A percentile compares a stretch with the other conserved stretches of the same genome.
Conservation (phyloP, 805 yeast species). For the Candida alai region DNA sequence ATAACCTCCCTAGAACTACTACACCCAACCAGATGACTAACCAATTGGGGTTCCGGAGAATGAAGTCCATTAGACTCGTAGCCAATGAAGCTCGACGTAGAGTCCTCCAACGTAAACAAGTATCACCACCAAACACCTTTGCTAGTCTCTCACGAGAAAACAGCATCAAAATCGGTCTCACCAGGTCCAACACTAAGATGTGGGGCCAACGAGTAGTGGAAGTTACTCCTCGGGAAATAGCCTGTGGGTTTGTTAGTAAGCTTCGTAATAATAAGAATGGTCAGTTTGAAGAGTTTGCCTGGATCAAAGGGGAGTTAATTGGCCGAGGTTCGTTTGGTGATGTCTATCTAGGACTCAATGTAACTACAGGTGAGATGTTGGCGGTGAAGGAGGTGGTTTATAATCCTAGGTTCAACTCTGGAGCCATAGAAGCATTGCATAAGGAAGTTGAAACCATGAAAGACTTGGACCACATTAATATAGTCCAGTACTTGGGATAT, state of each 20-base stretch:
- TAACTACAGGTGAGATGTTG: slow-evolving; percentile 97
- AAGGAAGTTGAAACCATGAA: slow-evolving; percentile 93
- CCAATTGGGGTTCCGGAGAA: slow-evolving; percentile 48
- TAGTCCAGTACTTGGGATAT: slow-evolving; percentile 94
- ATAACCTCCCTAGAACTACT: too few relatives aligned
- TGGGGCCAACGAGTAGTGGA: slow-evolving; percentile 97
- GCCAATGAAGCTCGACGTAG: slow-evolving; percentile 76
- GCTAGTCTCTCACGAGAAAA: slow-evolving; percentile 7
- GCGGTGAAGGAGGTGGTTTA: slow-evolving; percentile 94
- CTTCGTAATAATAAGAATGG: slow-evolving; percentile 59
- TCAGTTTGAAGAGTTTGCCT: slow-evolving; percentile 79
- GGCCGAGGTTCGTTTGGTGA: slow-evolving; percentile 97
- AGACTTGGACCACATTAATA: slow-evolving; percentile 88
- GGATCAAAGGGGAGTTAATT: slow-evolving; percentile 96
- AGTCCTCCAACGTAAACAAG: slow-evolving; percentile 23
- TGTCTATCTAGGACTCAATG: slow-evolving; percentile 86
- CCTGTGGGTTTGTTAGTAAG: slow-evolving; percentile 61
- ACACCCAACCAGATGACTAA: slow-evolving; percentile 17
- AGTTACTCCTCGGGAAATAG: slow-evolving; percentile 69
- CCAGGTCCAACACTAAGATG: slow-evolving; percentile 83
- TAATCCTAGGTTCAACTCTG: slow-evolving; percentile 12
- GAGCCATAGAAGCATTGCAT: slow-evolving; percentile 74
- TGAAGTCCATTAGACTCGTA: slow-evolving; percentile 89
- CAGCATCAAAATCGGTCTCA: slow-evolving; percentile 26
- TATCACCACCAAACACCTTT: slow-evolving; percentile 10